Conservation (phyloP, 768 basidiomycete genomes). For the Krasilnikovozyma curviuscula region DNA sequence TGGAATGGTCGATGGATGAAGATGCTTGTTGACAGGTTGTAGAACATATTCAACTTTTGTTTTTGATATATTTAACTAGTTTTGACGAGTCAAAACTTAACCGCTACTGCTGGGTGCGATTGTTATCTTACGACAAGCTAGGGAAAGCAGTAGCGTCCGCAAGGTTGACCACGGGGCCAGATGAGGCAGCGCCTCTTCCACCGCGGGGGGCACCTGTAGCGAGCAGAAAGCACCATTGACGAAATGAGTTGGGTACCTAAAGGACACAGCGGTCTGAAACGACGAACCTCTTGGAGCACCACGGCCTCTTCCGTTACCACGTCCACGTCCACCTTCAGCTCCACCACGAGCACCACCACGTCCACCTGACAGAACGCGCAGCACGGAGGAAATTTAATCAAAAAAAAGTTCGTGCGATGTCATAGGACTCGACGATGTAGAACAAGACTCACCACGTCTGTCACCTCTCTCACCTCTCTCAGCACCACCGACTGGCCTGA, state of each 20-base stretch:
- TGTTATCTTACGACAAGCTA: conserved; percentile 6
- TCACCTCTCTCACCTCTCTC: conserved; percentile 12
- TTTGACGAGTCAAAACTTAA: no score
- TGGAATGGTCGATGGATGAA: no score
- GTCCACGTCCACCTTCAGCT: conserved; percentile 1
- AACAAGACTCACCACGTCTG: conserved; percentile 3
- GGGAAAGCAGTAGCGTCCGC: conserved; percentile 11
- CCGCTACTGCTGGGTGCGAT: no score
- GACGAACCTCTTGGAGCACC: no score
- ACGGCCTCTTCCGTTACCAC: no score
- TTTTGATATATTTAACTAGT: no score
- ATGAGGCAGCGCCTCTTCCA: conserved; percentile 8
- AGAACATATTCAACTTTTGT: no score
- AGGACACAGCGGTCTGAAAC: no score
- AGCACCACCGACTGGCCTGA: conserved; percentile 5
- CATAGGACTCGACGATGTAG: background rate
- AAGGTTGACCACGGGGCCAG: conserved; percentile 5
- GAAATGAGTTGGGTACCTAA: no score
- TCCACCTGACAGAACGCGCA: conserved; percentile 1
- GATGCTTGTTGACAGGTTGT: no score
- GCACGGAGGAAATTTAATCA: background rate
- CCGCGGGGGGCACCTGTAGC: conserved; percentile 5
- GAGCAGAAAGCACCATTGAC: conserved; percentile 2
- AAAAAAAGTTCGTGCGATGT: background rate
- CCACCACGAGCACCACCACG: conserved; percentile 5